Conservation (phyloP, 352 stramenopile genomes). For the Globisporangium radiosum region DNA sequence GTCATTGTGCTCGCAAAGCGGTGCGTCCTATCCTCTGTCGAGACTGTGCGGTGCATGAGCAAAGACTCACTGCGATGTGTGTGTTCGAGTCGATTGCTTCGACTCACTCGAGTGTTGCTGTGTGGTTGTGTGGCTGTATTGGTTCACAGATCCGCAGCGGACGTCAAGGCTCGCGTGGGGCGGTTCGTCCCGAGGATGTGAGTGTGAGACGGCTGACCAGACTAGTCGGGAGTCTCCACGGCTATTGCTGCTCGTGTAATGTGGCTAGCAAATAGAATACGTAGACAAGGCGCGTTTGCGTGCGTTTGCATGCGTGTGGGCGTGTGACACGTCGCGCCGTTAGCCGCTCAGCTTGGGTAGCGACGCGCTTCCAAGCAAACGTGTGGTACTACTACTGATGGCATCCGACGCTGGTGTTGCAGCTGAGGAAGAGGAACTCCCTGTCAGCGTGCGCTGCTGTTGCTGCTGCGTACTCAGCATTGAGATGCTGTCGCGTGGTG, state of each 20-base stretch:
- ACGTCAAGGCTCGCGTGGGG: conserved; percentile 12
- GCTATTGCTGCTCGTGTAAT: background rate
- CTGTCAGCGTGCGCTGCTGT: background rate
- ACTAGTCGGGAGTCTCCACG: too few species aligned
- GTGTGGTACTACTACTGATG: background rate
- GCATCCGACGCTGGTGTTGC: background rate
- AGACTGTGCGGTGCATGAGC: background rate
- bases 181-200: conserved; percentile 12
- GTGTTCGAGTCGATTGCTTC: background rate
- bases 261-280: background rate
- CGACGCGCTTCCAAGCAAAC: conserved; percentile 8
- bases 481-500: background rate
- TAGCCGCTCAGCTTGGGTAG: conserved; percentile 6
- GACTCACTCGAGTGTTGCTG: background rate
- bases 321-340: background rate
- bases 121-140: background rate
- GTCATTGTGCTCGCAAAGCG: conserved; percentile 41
- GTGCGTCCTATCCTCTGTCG: conserved; percentile 16
- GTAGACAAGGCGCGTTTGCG: too few species aligned
- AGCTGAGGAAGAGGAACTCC: background rate
- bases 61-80: background rate
- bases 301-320: too few species aligned
- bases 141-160: conserved; percentile 3
- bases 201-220: background rate
- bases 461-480: background rate